Base-by-base conservation (phyloP, 352 stramenopile genomes). In the Blastocystis sp. region DNA sequence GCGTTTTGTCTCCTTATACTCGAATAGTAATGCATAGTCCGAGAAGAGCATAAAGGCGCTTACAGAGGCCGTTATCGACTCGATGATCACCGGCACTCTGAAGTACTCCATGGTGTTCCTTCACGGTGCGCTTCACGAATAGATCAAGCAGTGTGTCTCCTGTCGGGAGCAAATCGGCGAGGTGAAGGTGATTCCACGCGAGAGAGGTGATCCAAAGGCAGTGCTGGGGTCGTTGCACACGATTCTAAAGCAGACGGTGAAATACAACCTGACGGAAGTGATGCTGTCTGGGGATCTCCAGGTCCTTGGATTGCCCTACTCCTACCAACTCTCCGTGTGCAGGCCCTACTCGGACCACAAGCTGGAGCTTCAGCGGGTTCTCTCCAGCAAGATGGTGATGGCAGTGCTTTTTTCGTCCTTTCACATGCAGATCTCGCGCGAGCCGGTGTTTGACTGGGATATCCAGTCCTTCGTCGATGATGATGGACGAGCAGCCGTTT, bases 301-400 rank as follows among this genome's bases (percentile, higher is more conserved):
- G 40, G 19, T 52, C 17, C 52, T 84, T 3, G 74, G 74, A 70
- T 57, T 84, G 21, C 52, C 74, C 14, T 68, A 84, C 45, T 42
- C 60, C 7, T 84, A 84, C 45, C 74, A 84, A 28, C 28, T 84
- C 1, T 68, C 74, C 21, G 66, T 84, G 17, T 84, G 48, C 48
- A 54, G 74, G 57, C 74, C 74, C 28, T 84, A 84, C 45, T 84
- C 74, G 34, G 74, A 84, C 11, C 38, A 84, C 66, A 84, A 84
- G 38, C 24, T 68, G 21, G 45, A 66, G 21, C 28, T 84, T 17
- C 40, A 21, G 38, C 24, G 54, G 17, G 74, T 69, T 1, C 74
- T 84, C 54, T 66, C 52, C 3, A 28, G 48, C 17, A 28, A 68
- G 34, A 45, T 21, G 19, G 11, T 84, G 2, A 21, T 84, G n/a